Evolutionary conservation across 441 rosid species (phyloP).

Genomic region (Brassica balearica): DNA sequence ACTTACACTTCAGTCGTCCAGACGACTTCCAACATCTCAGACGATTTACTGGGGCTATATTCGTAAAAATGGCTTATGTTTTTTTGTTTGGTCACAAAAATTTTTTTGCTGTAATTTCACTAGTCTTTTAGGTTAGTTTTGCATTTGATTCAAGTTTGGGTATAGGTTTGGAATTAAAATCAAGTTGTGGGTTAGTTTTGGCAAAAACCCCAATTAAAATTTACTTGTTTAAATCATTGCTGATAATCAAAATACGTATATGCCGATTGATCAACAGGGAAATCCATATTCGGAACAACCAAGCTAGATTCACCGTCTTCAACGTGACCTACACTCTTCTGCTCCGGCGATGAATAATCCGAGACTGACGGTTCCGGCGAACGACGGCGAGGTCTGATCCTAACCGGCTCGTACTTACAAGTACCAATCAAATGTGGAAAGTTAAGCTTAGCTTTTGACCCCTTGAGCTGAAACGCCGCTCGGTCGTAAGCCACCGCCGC

Average conservation of each 20-base stretch:
- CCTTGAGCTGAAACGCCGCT: constrained; percentile 47
- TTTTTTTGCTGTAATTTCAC: too few relatives aligned
- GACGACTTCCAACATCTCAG: too few relatives aligned
- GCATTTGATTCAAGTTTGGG: too few relatives aligned
- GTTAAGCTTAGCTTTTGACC: constrained; percentile 46
- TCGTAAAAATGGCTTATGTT: too few relatives aligned
- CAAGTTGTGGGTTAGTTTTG: too few relatives aligned
- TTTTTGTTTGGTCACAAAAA: too few relatives aligned
- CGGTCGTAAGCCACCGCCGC: constrained; percentile 49
- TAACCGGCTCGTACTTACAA: constrained; percentile 41
- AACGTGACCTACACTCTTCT: constrained; percentile 21
- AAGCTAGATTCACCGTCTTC: constrained; percentile 9
- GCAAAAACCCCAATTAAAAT: too few relatives aligned
- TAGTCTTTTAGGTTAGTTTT: too few relatives aligned
- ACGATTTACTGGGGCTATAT: too few relatives aligned
- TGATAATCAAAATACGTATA: neutral
- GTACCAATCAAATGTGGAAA: constrained; percentile 54
- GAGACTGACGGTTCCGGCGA: constrained; percentile 36
- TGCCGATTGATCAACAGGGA: constrained; percentile 16
- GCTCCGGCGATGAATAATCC: neutral
- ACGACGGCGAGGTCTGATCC: constrained; percentile 48
- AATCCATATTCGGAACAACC: constrained; percentile 19
- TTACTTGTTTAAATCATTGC: neutral
- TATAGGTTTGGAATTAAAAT: too few relatives aligned
- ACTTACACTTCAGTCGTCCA: too few relatives aligned